Base-by-base conservation (phyloP, 495 filamentous ascomycete species). In the Penicillium psychrofluorescens region DNA sequence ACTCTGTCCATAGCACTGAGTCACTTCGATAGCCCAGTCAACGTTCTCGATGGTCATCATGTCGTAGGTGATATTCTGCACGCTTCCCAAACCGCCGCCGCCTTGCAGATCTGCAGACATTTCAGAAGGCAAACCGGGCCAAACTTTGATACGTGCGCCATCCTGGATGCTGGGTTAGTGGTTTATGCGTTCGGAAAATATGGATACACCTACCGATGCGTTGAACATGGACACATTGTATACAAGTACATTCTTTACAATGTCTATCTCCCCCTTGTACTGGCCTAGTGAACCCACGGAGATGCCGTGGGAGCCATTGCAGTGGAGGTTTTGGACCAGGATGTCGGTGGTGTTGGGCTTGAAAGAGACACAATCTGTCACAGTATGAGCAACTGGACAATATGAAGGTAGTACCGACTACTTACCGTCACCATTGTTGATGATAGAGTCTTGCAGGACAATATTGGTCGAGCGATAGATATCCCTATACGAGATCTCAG, bases 341-440 rank as follows among this genome's bases (percentile, higher is more conserved):
- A 88, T 80, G 42, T 87, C 70, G n/a, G 81, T 85, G 57, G 73
- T 80, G 58, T 87, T 87, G 2, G 84, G 84, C 59, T 88, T 87
- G 72, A 87, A 86, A 9, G 80, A 80, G n/a, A 87, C 83, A 46
- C 83, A 87, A 54, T 87, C 75, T 69, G 28, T 2, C 9, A 45
- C 32, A 13, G 37, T 4, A 40, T 49, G 28, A 59, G 51, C 28
- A 45, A 40, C n/a, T 29, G 9, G 11, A n/a, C 3, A 38, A 36
- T 0, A 11, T 40, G 13, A 27, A n/a, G 14, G 5, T 8, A 14
- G n/a, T 27, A 32, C 1, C 6, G 29, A 32, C 12, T 7, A 40
- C 59, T 44, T 61, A 72, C 73, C 80, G 49, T 88, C 82, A 16
- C 80, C 79, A 42, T 87, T 87, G 52, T 81, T 70, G 41, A 88